Evolutionary conservation across 2,329 filamentous ascomycete genomes (phyloP).

Genomic region (Penicillium sp.): DNA sequence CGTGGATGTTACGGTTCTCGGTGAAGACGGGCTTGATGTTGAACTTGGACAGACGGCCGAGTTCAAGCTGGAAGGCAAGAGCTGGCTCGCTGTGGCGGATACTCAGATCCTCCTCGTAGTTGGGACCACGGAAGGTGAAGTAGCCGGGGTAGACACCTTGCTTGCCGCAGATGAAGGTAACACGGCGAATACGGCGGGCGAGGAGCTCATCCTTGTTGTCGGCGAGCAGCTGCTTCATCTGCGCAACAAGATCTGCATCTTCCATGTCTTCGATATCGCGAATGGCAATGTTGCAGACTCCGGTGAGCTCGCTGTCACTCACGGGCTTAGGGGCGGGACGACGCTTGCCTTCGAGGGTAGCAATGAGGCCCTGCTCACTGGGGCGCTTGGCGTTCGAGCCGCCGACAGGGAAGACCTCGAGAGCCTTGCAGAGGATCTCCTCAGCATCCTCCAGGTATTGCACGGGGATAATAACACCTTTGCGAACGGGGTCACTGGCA

Average conservation of each 20-base stretch:
- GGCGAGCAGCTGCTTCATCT: constrained; percentile 66
- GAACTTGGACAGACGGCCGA: constrained; percentile 89
- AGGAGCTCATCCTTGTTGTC: constrained; percentile 77
- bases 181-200: constrained; percentile 69
- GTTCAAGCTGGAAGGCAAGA: constrained; percentile 95
- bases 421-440: constrained; percentile 70
- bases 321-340: constrained; percentile 50
- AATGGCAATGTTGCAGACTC: constrained; percentile 85
- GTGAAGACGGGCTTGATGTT: constrained; percentile 97
- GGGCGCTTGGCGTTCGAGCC: constrained; percentile 51
- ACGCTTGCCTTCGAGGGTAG: constrained; percentile 66
- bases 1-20: constrained; percentile 97
- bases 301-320: constrained; percentile 68
- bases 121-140: constrained; percentile 93
- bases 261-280: constrained; percentile 75
- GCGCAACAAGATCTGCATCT: constrained; percentile 68
- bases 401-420: constrained; percentile 66
- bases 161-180: constrained; percentile 94
- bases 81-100: constrained; percentile 97
- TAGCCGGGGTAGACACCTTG: constrained; percentile 93
- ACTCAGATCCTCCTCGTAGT: constrained; percentile 81
- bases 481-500: constrained; percentile 64
- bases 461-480: constrained; percentile 89
- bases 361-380: constrained; percentile 52
- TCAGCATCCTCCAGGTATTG: constrained; percentile 90